Evolutionary conservation across 768 basidiomycete species (phyloP).

Genomic region (Exidia glandulosa): DNA sequence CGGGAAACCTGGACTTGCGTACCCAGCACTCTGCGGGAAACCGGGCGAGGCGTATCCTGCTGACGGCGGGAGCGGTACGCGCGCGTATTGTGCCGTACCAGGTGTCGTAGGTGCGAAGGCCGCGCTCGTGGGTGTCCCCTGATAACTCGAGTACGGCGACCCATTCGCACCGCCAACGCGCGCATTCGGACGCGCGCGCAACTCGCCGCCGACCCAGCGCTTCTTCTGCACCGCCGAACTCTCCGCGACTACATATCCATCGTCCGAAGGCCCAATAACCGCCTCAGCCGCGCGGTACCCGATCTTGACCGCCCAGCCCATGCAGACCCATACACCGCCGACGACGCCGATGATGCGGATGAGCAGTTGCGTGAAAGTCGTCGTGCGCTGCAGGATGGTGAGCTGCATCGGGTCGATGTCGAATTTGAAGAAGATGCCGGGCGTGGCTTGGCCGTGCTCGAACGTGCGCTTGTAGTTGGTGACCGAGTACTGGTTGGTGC

Average conservation of each 20-base stretch:
- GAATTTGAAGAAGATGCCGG: slow-evolving; percentile 98
- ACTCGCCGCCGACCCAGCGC: slow-evolving; percentile 58
- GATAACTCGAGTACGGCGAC: slow-evolving; percentile 26
- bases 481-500: slow-evolving; percentile 86
- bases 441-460: slow-evolving; percentile 65
- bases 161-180: slow-evolving; percentile 42
- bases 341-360: slow-evolving; percentile 85
- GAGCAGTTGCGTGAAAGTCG: slow-evolving; percentile 65
- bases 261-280: slow-evolving; percentile 41
- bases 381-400: slow-evolving; percentile 82
- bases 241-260: slow-evolving; percentile 52
- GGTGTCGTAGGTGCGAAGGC: slow-evolving; percentile 4
- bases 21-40: slow-evolving; percentile 2
- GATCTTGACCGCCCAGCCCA: slow-evolving; percentile 62
- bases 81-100: not conserved
- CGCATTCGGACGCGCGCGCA: slow-evolving; percentile 41
- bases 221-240: slow-evolving; percentile 45
- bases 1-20: slow-evolving; percentile 10
- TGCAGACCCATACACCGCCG: slow-evolving; percentile 82
- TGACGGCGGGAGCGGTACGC: not conserved
- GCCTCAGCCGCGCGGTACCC: slow-evolving; percentile 55
- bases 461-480: slow-evolving; percentile 80
- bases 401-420: slow-evolving; percentile 86
- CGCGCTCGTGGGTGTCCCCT: slow-evolving; percentile 22
- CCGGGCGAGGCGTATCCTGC: slow-evolving; percentile 4